These are phyloP conservation scores for Yamadazyma buinensis DNA, from an alignment of 1,139 yeast genomes.

Conservation along the genomic window DNA sequence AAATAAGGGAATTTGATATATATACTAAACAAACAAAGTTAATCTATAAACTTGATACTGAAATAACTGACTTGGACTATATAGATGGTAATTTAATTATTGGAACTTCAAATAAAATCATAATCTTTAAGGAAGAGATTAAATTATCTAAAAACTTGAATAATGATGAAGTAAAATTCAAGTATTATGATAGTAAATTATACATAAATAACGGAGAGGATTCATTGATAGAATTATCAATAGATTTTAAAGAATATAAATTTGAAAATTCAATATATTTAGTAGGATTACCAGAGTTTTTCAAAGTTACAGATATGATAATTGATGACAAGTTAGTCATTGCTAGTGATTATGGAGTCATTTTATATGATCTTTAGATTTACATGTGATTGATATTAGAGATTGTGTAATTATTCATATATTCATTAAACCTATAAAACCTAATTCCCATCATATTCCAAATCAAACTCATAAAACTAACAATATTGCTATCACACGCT, in stretches of 20 bases:
- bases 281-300: slow-evolving; percentile 23
- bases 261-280: slow-evolving; percentile 11
- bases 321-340: slow-evolving; percentile 10
- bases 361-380: slow-evolving; percentile 1
- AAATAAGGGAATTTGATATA: slow-evolving; percentile 24
- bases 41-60: slow-evolving; percentile 8
- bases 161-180: slow-evolving; percentile 3
- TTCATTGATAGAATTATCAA: slow-evolving; percentile 12
- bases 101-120: slow-evolving; percentile 21
- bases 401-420: no score
- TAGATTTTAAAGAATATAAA: slow-evolving; percentile 3
- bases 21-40: slow-evolving; percentile 15
- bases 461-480: no score
- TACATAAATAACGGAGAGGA: slow-evolving; percentile 24
- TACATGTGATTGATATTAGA: no score
- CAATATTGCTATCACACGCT: no score
- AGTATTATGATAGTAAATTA: slow-evolving; percentile 1
- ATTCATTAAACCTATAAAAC: no score
- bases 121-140: slow-evolving; percentile 9
- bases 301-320: slow-evolving; percentile 13
- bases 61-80: slow-evolving; percentile 12
- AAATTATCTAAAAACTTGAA: slow-evolving; percentile 11
- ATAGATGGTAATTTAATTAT: slow-evolving; percentile 17
- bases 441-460: no score
- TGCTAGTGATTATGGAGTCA: slow-evolving; percentile 13